These are phyloP conservation scores for Mycena pura DNA, from an alignment of 768 basidiomycete species.

Conservation along the genomic window DNA sequence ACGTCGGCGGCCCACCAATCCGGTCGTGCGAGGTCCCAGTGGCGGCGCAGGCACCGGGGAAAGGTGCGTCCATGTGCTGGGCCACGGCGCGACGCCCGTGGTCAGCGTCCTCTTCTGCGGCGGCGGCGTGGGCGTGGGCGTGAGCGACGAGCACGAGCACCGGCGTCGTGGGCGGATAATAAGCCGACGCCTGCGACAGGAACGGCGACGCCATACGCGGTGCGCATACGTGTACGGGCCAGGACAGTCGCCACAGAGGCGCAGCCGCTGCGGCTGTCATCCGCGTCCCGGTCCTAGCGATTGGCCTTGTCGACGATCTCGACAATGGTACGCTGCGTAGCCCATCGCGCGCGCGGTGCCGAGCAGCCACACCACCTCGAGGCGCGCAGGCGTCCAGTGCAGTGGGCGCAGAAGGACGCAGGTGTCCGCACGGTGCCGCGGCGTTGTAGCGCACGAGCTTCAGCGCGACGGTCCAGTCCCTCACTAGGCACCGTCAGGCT, in stretches of 20 bases:
- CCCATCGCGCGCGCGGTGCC: slow-evolving; percentile 70
- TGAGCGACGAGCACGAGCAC: not conserved
- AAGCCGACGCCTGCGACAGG: not conserved
- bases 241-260: slow-evolving; percentile 16
- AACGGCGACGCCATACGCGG: not conserved
- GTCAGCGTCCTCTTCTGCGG: slow-evolving; percentile 14
- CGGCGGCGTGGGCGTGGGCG: not conserved
- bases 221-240: slow-evolving; percentile 5
- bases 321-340: slow-evolving; percentile 58
- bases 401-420: slow-evolving; percentile 65
- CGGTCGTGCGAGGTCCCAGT: slow-evolving; percentile 11
- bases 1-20: slow-evolving; percentile 21
- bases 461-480: slow-evolving; percentile 73
- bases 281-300: slow-evolving; percentile 24
- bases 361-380: slow-evolving; percentile 67
- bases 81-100: slow-evolving; percentile 15
- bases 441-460: slow-evolving; percentile 73
- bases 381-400: slow-evolving; percentile 58
- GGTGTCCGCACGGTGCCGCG: slow-evolving; percentile 69
- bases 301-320: slow-evolving; percentile 52
- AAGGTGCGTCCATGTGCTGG: slow-evolving; percentile 7
- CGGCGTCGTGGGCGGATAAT: too few relatives aligned
- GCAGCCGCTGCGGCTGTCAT: slow-evolving; percentile 18
- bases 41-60: not conserved
- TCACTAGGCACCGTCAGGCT: slow-evolving; percentile 46